Evolutionary conservation across 2,329 filamentous ascomycete species (phyloP), one percentile per base, ranked within the genome.

Genomic region (Huntiella savannae): DNA sequence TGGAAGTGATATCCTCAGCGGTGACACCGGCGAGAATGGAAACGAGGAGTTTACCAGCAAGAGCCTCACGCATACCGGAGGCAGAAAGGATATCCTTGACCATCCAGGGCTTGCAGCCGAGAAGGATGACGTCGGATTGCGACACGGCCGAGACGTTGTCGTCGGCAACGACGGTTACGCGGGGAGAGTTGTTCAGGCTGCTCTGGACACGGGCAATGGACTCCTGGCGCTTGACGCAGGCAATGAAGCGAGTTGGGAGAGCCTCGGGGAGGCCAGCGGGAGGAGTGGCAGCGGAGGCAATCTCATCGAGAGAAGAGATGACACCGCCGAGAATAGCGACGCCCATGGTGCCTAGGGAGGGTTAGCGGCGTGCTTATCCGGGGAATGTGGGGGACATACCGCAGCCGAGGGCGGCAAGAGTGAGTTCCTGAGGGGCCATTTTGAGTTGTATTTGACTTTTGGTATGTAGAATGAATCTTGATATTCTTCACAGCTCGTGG

Each of bases 291-390:
- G 43, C 62, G 63, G 17, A 60, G 64, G 46, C 66, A 66, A 69
- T 63, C 53, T 63, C 69, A 35, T 66, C 64, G 39, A 91, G 70
- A 8, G 81, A 82, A 50, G 74, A 68, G 54, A 92, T 72, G 57
- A 94, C 79, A 52, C 84, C 85, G 46, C 73, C 77, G 48, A 92
- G 73, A 54, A 93, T 87, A 49, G 83, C 83, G 50, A 83, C 82
- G 49, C 85, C 85, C 75, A 93, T 82, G 45, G 78, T 87, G 53
- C 83, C 81, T 86, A 11, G 15, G 43, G 46, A 47, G 42, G 34
- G 49, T 50, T 50, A 50, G 49, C 13, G 8, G 7, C 13, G 10
- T 10, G 19, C 28, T 36, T 39, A 19, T 39, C n/a, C 7, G 13
- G 11, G 37, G 10, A 15, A 12, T n/a, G 33, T 6, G 10, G 11